Percentiles rank a stretch among this genome's conserved stretches.
Conservation (phyloP, 2,329 filamentous ascomycete genomes). For the Fusarium nanum region DNA sequence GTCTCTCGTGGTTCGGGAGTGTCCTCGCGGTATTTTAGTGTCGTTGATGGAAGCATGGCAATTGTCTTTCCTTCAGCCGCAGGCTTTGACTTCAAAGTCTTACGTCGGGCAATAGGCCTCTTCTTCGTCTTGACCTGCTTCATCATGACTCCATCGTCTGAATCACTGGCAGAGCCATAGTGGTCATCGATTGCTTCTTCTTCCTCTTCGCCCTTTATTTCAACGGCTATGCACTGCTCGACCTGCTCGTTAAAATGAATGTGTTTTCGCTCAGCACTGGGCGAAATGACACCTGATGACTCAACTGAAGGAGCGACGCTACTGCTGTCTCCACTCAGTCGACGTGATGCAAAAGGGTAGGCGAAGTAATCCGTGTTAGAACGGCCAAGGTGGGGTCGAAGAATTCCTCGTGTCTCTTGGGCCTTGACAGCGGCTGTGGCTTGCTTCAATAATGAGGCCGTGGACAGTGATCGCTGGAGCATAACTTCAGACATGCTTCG, state of each 20-base stretch:
- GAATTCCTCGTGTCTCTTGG: conserved; percentile 70
- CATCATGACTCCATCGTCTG: conserved; percentile 88
- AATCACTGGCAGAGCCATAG: conserved; percentile 71
- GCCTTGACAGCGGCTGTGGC: conserved; percentile 88
- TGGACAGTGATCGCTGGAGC: conserved; percentile 87
- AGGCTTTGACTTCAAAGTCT: conserved; percentile 55
- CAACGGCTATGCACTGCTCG: conserved; percentile 93
- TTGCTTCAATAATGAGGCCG: conserved; percentile 89
- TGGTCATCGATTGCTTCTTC: conserved; percentile 71
- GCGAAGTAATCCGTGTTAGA: conserved; percentile 76
- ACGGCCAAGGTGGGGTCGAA: conserved; percentile 69
- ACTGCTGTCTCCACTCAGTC: conserved; percentile 71
- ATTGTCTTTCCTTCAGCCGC: conserved; percentile 81
- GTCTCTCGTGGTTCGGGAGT: conserved; percentile 74
- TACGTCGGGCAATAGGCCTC: conserved; percentile 59
- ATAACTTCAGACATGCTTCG: conserved; percentile 96
- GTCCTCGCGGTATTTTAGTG: conserved; percentile 84
- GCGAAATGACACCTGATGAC: conserved; percentile 75
- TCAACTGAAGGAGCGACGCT: conserved; percentile 71
- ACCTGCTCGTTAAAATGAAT: conserved; percentile 98
- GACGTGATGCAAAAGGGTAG: conserved; percentile 71
- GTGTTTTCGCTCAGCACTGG: conserved; percentile 78
- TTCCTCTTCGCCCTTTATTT: conserved; percentile 82
- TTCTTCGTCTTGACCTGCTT: conserved; percentile 70
- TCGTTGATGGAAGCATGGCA: conserved; percentile 87